phyloP scores from a whole-genome alignment of 352 stramenopile genomes.

The Phytophthora aleatoria region DNA sequence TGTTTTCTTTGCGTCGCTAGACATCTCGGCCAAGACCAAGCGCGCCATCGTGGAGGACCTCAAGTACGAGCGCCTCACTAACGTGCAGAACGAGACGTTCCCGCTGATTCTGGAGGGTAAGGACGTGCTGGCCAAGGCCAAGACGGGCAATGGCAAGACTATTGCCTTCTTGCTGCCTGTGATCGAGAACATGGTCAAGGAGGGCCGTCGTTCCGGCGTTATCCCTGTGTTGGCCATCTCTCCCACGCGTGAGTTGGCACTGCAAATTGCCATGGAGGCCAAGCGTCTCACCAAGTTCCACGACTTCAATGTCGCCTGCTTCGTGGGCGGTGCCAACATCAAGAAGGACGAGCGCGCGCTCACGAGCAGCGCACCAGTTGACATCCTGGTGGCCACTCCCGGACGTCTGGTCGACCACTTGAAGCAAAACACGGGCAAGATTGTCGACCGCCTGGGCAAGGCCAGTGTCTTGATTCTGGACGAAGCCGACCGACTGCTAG shows the following conservation, averaged over 20 bases:
- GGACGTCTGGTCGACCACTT: constrained; percentile 96
- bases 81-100: constrained; percentile 91
- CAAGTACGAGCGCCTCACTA: constrained; percentile 88
- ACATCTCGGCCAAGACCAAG: constrained; percentile 64
- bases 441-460: constrained; percentile 62
- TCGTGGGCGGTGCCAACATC: constrained; percentile 92
- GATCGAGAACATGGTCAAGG: constrained; percentile 78
- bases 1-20: constrained; percentile 55
- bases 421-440: constrained; percentile 89
- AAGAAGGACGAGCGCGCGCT: constrained; percentile 60
- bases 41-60: constrained; percentile 83
- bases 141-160: constrained; percentile 92
- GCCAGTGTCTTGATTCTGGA: constrained; percentile 88
- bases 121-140: constrained; percentile 92
- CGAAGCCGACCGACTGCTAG: constrained; percentile 96
- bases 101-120: constrained; percentile 68
- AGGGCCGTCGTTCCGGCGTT: constrained; percentile 65
- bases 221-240: constrained; percentile 94
- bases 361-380: constrained; percentile 43
- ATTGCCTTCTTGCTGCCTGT: constrained; percentile 85
- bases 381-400: constrained; percentile 97
- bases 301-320: constrained; percentile 60
- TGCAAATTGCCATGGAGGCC: constrained; percentile 94
- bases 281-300: constrained; percentile 89
- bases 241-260: constrained; percentile 95